Evolutionary conservation across 805 yeast genomes (phyloP).

Genomic region (Candida glaebosa): DNA sequence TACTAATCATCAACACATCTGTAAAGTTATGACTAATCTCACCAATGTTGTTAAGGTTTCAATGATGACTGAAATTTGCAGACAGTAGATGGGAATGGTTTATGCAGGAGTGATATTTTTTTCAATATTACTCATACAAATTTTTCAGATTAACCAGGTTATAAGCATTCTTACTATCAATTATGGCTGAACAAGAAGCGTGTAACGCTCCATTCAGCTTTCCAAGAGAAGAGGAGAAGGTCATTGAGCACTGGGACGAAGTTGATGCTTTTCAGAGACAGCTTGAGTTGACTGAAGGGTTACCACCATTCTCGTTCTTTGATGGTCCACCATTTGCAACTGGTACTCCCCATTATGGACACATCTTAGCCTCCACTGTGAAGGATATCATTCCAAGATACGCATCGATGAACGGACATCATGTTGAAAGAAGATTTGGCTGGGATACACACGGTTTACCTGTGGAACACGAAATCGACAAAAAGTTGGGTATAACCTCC

Average conservation of each 20-base stretch:
- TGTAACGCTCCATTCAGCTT: constrained; percentile 54
- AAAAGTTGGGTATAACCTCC: constrained; percentile 87
- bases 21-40: background rate
- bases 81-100: background rate
- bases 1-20: constrained; percentile 11
- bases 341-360: constrained; percentile 99
- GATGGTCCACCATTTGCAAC: constrained; percentile 99
- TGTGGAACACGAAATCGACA: constrained; percentile 97
- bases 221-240: constrained; percentile 85
- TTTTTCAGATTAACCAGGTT: background rate
- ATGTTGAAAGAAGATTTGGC: constrained; percentile 96
- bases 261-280: constrained; percentile 92
- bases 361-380: constrained; percentile 92
- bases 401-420: constrained; percentile 96
- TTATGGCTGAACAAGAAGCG: constrained; percentile 18
- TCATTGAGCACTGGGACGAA: constrained; percentile 80
- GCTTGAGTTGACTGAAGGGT: constrained; percentile 75
- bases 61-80: too few species aligned
- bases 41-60: too few species aligned
- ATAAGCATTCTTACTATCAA: background rate
- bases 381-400: constrained; percentile 97
- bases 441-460: constrained; percentile 99
- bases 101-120: background rate
- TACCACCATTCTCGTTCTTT: constrained; percentile 86
- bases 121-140: constrained; percentile 2